Conservation (phyloP, 306 rosid genomes). For the Prunus dulcis region DNA sequence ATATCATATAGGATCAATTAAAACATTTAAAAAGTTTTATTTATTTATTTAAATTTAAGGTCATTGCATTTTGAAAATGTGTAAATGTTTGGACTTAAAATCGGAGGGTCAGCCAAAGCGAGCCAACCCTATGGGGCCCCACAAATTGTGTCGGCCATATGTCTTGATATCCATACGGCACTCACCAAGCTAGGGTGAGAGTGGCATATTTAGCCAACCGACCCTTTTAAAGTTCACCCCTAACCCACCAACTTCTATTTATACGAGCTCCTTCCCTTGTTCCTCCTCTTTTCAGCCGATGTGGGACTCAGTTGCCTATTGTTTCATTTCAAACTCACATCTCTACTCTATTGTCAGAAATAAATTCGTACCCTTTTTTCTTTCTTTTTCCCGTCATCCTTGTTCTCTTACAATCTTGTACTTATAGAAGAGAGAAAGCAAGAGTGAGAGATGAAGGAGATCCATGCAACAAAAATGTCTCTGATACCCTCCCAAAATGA, state of each 20-base stretch:
- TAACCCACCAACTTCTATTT: fast-evolving
- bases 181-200: slow-evolving; percentile 42
- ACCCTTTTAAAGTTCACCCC: fast-evolving
- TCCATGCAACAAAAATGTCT: too few species aligned
- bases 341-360: too few species aligned
- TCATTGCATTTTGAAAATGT: fast-evolving
- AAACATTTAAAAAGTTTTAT: too few species aligned
- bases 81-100: neutral
- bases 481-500: too few species aligned
- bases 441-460: too few species aligned
- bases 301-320: slow-evolving; percentile 25
- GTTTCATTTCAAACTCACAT: too few species aligned
- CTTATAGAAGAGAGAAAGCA: too few species aligned
- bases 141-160: slow-evolving; percentile 86
- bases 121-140: slow-evolving; percentile 55
- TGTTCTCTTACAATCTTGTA: too few species aligned
- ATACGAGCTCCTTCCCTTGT: neutral
- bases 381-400: too few species aligned
- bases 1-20: too few species aligned
- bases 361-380: too few species aligned
- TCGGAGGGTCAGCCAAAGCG: slow-evolving; percentile 43
- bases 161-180: slow-evolving; percentile 89
- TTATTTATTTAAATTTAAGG: too few species aligned
- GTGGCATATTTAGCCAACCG: slow-evolving; percentile 88
- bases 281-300: neutral